Percentiles rank a stretch among this genome's conserved stretches.
phyloP scores from a whole-genome alignment of 2,329 filamentous ascomycete genomes.

The Phyllosticta paracitricarpa region DNA sequence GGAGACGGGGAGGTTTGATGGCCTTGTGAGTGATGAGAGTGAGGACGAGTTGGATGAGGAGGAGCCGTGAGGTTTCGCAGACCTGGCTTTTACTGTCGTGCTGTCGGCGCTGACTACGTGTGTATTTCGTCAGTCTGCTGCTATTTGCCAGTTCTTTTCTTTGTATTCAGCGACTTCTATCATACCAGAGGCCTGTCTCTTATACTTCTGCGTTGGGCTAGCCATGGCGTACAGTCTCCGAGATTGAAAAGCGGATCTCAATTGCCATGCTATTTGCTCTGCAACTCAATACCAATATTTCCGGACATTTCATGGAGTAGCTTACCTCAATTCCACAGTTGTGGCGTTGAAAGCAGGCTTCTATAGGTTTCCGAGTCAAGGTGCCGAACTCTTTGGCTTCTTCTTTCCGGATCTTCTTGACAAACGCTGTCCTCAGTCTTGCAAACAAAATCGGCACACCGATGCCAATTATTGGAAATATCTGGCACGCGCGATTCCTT shows the following conservation, averaged over 20 bases:
- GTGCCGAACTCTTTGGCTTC: not conserved
- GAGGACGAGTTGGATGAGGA: slow-evolving; percentile 15
- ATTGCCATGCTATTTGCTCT: too few relatives aligned
- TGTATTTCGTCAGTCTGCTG: not conserved
- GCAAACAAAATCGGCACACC: not conserved
- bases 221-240: too few relatives aligned
- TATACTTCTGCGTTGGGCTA: too few relatives aligned
- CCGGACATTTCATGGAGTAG: too few relatives aligned
- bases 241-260: too few relatives aligned
- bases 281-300: too few relatives aligned
- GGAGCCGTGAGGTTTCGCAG: not conserved
- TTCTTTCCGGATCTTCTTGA: not conserved
- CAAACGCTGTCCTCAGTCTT: not conserved
- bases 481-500: not conserved
- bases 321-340: too few relatives aligned
- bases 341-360: too few relatives aligned
- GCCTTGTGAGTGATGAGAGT: slow-evolving; percentile 39
- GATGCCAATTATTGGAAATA: not conserved
- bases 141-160: too few relatives aligned
- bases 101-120: not conserved
- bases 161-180: too few relatives aligned
- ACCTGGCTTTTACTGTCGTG: not conserved
- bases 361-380: not conserved
- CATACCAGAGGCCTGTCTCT: too few relatives aligned
- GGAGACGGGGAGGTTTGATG: slow-evolving; percentile 40